Percentiles rank a stretch among this genome's conserved stretches.
Evolutionary conservation across 108 stramenopile genomes (phyloP).

Genomic region (Craspedostauros australis): DNA sequence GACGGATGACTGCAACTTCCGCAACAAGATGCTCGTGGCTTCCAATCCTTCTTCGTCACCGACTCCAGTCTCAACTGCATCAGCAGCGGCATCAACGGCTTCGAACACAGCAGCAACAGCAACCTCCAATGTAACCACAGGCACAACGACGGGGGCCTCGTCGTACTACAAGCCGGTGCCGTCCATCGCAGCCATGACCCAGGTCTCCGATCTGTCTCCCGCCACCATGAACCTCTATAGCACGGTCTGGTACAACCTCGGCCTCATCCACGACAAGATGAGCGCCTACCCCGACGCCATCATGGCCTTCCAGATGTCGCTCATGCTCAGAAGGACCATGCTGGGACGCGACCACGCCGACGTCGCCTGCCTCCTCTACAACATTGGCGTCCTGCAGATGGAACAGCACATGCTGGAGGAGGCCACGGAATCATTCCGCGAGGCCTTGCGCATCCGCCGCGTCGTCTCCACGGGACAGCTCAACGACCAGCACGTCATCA

Average conservation of each 20-base stretch:
- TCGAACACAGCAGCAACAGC: no score
- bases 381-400: slow-evolving; percentile 48
- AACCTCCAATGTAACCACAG: no score
- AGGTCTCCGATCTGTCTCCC: slow-evolving; percentile 3
- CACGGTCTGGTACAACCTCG: slow-evolving; percentile 53
- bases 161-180: no score
- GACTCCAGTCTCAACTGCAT: no score
- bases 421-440: slow-evolving; percentile 34
- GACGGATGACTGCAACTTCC: no score
- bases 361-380: slow-evolving; percentile 46
- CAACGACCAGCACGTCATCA: slow-evolving; percentile 33
- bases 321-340: slow-evolving; percentile 31
- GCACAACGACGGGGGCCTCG: no score
- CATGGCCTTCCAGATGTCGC: slow-evolving; percentile 33
- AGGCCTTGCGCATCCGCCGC: slow-evolving; percentile 33
- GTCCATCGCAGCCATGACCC: no score
- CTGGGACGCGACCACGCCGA: slow-evolving; percentile 41
- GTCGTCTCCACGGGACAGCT: slow-evolving; percentile 24
- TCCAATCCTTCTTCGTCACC: no score
- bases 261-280: slow-evolving; percentile 43
- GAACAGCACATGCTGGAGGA: slow-evolving; percentile 36
- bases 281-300: slow-evolving; percentile 35
- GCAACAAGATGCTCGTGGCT: no score
- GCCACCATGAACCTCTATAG: slow-evolving; percentile 36
- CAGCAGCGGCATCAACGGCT: no score